Base-by-base conservation (phyloP, 164 flowering plant species). In the Liquidambar formosana region DNA sequence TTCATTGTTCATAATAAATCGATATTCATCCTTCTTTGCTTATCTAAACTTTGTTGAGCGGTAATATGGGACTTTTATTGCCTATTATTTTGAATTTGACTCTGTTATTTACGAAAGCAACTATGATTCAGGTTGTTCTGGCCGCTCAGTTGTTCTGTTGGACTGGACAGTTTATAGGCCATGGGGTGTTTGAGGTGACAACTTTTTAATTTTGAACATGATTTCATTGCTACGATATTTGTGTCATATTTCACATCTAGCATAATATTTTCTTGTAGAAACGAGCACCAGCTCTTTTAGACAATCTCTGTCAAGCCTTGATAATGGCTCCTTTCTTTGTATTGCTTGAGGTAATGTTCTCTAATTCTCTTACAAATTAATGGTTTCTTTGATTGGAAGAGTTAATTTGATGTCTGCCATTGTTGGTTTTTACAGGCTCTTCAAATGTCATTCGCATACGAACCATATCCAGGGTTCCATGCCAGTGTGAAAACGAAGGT, bases 391-490 rank as follows among this genome's bases (percentile, higher is more conserved):
- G 5, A 2, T 47, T 63, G 33, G 25, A 59, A 57, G 23, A n/a
- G 28, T 52, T 43, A 48, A 23, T 4, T 19, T 11, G 21, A 22
- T 38, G 14, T 16, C 8, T 47, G 12, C 19, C 14, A 27, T 61
- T 45, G 52, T 45, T 47, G 48, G 12, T 15, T 57, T 47, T n/a
- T 66, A 48, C 85, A 91, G 97, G 86, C 77, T 69, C 93, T 93
- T 58, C 85, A 87, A 38, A 77, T 72, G 33, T 65, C 70, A n/a
- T 83, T 82, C 12, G 88, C 82, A 38, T 94, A 94, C 64, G 98
- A 94, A 71, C 98, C 98, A 63, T 91, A 91, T 64, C 89, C 90
- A 0, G 98, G 96, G 26, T 94, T 94, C 71, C 82, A 80, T 69
- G 78, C 70, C n/a, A 65, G 61, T 1, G 96, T 93, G 22, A 65